These are phyloP conservation scores for Clitopilus passeckerianus DNA, from an alignment of 768 basidiomycete species.

Conservation along the genomic window DNA sequence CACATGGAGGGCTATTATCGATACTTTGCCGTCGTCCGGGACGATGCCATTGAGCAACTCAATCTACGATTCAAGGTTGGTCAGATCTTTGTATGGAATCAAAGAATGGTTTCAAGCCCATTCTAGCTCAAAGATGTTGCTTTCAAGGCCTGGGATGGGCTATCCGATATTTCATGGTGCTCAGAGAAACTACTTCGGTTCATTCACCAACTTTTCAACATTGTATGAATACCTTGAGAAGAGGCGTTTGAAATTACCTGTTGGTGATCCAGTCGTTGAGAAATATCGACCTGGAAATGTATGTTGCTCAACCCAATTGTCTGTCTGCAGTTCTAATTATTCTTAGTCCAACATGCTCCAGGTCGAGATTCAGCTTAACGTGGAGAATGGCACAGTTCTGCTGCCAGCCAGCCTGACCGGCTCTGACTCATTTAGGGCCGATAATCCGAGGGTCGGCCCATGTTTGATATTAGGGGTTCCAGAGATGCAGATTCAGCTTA, in stretches of 20 bases:
- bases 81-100: neutral
- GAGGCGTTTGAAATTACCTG: slow-evolving; percentile 45
- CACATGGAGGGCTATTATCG: slow-evolving; percentile 66
- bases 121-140: slow-evolving; percentile 47
- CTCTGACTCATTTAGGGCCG: slow-evolving; percentile 35
- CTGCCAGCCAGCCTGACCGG: slow-evolving; percentile 68
- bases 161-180: slow-evolving; percentile 80
- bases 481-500: slow-evolving; percentile 68
- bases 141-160: slow-evolving; percentile 84
- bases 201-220: slow-evolving; percentile 90
- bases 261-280: slow-evolving; percentile 77
- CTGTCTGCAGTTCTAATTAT: too few relatives aligned
- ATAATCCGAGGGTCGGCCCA: slow-evolving; percentile 39
- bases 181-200: slow-evolving; percentile 94
- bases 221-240: slow-evolving; percentile 80
- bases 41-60: slow-evolving; percentile 76
- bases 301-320: too few relatives aligned
- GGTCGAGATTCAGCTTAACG: slow-evolving; percentile 53
- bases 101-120: neutral
- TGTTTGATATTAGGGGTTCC: slow-evolving; percentile 57
- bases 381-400: slow-evolving; percentile 50
- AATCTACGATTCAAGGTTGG: slow-evolving; percentile 61
- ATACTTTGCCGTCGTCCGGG: slow-evolving; percentile 61
- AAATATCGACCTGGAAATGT: slow-evolving; percentile 83
- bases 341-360: slow-evolving; percentile 80